Base-by-base conservation (phyloP, 2,329 filamentous ascomycete genomes). In the Arthrobotrys sinensis region DNA sequence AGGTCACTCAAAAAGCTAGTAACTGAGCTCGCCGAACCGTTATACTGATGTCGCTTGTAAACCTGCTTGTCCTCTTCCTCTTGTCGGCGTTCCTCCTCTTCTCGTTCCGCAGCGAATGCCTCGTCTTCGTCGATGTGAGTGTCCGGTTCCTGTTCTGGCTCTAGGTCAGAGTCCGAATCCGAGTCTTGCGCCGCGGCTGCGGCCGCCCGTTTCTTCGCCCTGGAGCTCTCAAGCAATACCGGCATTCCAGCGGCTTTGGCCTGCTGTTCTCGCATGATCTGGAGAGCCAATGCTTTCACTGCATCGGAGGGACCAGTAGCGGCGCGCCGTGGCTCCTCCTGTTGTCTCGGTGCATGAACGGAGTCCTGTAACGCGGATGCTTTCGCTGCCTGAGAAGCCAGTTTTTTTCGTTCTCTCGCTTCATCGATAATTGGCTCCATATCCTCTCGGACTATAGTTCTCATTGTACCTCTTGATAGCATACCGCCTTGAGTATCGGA, bases 401-500 rank as follows among this genome's bases (percentile, higher is more conserved):
- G 28, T n/a, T 10, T 14, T 24, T 63, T n/a, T 46, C 73, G 48
- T 24, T 70, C 66, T 28, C 48, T 77, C 6, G 60, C 50, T 5
- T 70, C 73, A 4, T 71, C 62, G 21, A 77, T 67, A 11, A 77
- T 53, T 7, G 66, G 73, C 24, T 36, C 48, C 73, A 77, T 77
- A 28, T 77, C 73, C 1, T 77, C 73, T 32, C 66, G 52, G 0
- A 77, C 66, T 5, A 38, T 43, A 8, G 73, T 63, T 24, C 73
- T 57, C 73, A 77, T 77, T 16, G 73, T 77, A 5, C 73, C 73
- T 28, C 73, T 55, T 12, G 60, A 50, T 43, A 77, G 52, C 73
- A 66, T 77, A 36, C 73, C 65, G 43, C 73, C 73, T 52, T 77
- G 73, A n/a, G 60, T 77, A 46, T 77, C 73, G 60, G 73, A 77